Evolutionary conservation across 2,329 filamentous ascomycete genomes (phyloP), one percentile per base, ranked within the genome.

Genomic region (Penicillium sp.): DNA sequence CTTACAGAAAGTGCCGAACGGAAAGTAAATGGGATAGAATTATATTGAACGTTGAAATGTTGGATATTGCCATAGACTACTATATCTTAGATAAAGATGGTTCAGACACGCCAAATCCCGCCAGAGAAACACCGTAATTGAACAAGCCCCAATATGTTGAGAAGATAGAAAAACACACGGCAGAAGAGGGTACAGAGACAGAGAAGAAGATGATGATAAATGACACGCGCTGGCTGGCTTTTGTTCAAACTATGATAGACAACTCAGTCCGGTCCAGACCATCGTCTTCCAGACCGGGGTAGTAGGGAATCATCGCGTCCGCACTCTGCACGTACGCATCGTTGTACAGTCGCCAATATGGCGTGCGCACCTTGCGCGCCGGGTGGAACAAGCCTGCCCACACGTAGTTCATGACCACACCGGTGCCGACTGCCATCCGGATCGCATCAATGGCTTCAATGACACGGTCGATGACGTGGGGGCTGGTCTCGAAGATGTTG

Each of bases 381-480:
- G 93, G 91, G 67, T 98, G 94, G 77, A 98, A 98, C 17, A 98
- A 76, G 17, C 93, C 93, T 0, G 93, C 91, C 90, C 90, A 97
- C 53, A 97, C 85, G 69, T 98, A 98, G 73, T 98, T 98, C 79
- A 98, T 85, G 32, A 96, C 88, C 19, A 94, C 75, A 3, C 93
- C 93, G 0, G 89, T 88, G 0, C 93, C 93, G 39, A 97, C 85
- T 0, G 91, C 89, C 76, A 96, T 88, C 42, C 93, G 83, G 55
- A 98, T 87, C 33, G 90, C 93, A 69, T 97, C 93, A 58, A 98
- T 94, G 44, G 94, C 93, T 70, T 98, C 94, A 56, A 98, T 86
- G 59, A 98, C 94, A 38, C 93, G 84, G 71, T 98, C 93, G 61
- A 98, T 98, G 62, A 98, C 93, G 78, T 98, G 93, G 0, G 93